phyloP scores from a whole-genome alignment of 2,329 filamentous ascomycete genomes.

The Clarireedia monteithiana region DNA sequence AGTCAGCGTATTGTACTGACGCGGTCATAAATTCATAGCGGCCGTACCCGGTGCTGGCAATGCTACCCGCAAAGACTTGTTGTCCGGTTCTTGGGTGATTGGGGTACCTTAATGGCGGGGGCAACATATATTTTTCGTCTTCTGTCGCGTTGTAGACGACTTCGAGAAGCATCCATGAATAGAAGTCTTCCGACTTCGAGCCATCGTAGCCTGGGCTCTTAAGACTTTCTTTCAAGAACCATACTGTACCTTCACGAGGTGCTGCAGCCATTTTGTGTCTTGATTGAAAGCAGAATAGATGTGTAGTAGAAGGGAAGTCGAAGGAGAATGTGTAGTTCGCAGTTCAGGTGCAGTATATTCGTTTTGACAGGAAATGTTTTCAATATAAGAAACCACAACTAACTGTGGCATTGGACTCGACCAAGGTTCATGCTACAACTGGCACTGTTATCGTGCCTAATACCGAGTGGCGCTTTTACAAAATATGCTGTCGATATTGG shows the following conservation, averaged over 20 bases:
- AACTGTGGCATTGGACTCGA: background rate
- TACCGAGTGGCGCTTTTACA: background rate
- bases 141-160: background rate
- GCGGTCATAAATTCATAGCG: background rate
- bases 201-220: background rate
- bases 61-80: background rate
- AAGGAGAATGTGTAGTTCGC: background rate
- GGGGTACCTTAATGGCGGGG: background rate
- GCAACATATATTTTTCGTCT: background rate
- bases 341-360: background rate
- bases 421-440: background rate
- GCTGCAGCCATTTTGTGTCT: background rate
- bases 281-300: background rate
- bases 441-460: background rate
- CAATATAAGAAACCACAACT: background rate
- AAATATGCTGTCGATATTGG: background rate
- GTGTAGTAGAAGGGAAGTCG: background rate
- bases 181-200: background rate
- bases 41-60: background rate
- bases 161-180: constrained; percentile 1
- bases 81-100: background rate
- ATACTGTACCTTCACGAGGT: background rate
- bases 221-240: constrained; percentile 1
- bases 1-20: too few species aligned
- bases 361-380: background rate